phyloP scores from a whole-genome alignment of 169 alveolate species.

The Besnoitia besnoiti region DNA sequence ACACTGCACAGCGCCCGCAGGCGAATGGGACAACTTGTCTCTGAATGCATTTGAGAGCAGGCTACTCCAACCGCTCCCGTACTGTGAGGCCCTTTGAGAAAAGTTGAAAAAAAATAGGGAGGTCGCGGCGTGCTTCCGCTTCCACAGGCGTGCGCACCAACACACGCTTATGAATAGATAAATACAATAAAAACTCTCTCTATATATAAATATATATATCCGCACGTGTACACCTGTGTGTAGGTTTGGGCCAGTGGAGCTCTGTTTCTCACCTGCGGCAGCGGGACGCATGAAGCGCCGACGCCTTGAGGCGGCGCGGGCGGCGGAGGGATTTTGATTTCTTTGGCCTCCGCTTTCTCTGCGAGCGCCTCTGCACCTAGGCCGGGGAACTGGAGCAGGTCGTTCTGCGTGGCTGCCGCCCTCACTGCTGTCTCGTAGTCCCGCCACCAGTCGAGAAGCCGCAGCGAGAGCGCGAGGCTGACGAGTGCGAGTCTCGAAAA shows the following conservation, averaged over 20 bases:
- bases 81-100: too few species aligned
- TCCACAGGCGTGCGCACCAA: background rate
- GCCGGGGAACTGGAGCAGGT: background rate
- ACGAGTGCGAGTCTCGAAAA: background rate
- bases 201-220: background rate
- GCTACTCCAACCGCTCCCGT: too few species aligned
- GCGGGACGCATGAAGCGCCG: background rate
- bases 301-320: background rate
- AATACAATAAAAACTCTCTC: background rate
- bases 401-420: background rate
- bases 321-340: background rate
- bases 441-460: conserved; percentile 61
- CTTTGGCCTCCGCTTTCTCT: background rate
- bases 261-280: conserved; percentile 18
- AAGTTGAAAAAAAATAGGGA: too few species aligned
- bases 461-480: conserved; percentile 45
- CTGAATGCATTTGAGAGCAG: too few species aligned
- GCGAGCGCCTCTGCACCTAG: background rate
- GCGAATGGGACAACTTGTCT: too few species aligned
- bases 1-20: too few species aligned
- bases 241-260: too few species aligned
- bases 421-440: conserved; percentile 48
- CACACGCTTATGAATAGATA: background rate
- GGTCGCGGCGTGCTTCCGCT: too few species aligned
- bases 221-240: background rate